These are phyloP conservation scores for Eimeria necatrix DNA, from an alignment of 169 alveolate species.

Conservation along the genomic window DNA sequence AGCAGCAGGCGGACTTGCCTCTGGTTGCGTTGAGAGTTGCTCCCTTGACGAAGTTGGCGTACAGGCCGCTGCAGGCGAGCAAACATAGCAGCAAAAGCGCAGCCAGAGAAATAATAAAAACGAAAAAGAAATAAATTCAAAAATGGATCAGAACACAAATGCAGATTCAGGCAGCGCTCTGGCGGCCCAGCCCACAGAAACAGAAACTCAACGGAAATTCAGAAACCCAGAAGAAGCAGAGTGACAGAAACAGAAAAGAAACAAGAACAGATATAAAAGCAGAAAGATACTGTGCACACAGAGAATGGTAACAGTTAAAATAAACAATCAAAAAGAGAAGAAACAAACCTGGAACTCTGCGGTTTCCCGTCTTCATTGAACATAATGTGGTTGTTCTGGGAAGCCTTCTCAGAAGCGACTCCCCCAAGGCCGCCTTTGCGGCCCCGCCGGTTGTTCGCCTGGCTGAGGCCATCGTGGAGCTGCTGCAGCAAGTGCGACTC, in stretches of 20 bases:
- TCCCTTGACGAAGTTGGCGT: slow-evolving; percentile 58
- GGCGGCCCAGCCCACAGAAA: no score
- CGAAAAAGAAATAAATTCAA: background rate
- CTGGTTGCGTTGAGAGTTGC: background rate
- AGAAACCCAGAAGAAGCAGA: background rate
- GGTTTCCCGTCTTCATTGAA: slow-evolving; percentile 23
- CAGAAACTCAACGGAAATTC: background rate
- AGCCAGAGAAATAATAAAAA: background rate
- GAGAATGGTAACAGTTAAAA: background rate
- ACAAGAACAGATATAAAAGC: background rate
- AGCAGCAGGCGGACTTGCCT: slow-evolving; percentile 2
- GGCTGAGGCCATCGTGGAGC: slow-evolving; percentile 38
- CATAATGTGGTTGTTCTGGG: background rate
- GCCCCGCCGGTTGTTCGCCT: slow-evolving; percentile 40
- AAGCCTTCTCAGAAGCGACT: background rate
- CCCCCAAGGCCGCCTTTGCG: slow-evolving; percentile 57
- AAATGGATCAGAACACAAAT: background rate
- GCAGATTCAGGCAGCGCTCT: background rate
- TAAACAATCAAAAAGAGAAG: background rate
- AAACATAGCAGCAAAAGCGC: background rate
- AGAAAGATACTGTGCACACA: background rate
- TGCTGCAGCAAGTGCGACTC: slow-evolving; percentile 35
- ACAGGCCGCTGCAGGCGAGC: slow-evolving; percentile 24
- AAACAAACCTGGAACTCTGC: background rate
- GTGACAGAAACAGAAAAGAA: background rate